These are phyloP conservation scores for Paraconiothyrium brasiliense DNA, from an alignment of 2,329 filamentous ascomycete genomes.

Conservation along the genomic window DNA sequence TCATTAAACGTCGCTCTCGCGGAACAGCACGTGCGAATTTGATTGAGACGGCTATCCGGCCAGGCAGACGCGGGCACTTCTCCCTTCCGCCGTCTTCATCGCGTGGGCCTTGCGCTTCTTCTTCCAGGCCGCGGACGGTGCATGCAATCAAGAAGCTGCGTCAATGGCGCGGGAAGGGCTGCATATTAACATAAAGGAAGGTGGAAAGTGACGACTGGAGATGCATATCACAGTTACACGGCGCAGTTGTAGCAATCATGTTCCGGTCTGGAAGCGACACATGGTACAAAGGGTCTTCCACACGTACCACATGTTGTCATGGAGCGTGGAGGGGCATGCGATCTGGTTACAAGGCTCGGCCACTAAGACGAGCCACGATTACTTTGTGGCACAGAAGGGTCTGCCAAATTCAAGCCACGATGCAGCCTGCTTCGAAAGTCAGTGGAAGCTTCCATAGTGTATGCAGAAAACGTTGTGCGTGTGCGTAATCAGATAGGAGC, in stretches of 20 bases:
- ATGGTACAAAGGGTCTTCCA: constrained; percentile 18
- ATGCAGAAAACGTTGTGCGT: neutral
- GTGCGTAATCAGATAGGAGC: constrained; percentile 51
- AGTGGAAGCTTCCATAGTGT: constrained; percentile 14
- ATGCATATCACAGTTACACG: constrained; percentile 37
- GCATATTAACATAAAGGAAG: constrained; percentile 32
- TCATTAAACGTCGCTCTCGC: constrained; percentile 20
- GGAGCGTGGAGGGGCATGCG: constrained; percentile 1
- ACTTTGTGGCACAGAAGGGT: constrained; percentile 15
- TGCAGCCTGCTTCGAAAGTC: constrained; percentile 18
- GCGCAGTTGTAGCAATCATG: constrained; percentile 28
- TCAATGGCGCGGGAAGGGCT: constrained; percentile 23
- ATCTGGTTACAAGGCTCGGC: neutral
- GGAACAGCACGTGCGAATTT: constrained; percentile 33
- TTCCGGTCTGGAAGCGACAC: constrained; percentile 18
- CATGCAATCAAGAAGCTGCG: constrained; percentile 24
- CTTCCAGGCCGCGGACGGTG: constrained; percentile 28
- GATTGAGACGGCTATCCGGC: constrained; percentile 34
- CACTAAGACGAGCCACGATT: constrained; percentile 25
- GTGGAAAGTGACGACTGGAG: constrained; percentile 20
- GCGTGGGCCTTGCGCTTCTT: constrained; percentile 18
- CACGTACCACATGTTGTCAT: constrained; percentile 13
- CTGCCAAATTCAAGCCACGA: constrained; percentile 10
- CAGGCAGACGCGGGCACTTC: constrained; percentile 24
- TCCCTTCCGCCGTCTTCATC: constrained; percentile 37